phyloP scores from a whole-genome alignment of 345 rosid genomes.

The Salix caprea region DNA sequence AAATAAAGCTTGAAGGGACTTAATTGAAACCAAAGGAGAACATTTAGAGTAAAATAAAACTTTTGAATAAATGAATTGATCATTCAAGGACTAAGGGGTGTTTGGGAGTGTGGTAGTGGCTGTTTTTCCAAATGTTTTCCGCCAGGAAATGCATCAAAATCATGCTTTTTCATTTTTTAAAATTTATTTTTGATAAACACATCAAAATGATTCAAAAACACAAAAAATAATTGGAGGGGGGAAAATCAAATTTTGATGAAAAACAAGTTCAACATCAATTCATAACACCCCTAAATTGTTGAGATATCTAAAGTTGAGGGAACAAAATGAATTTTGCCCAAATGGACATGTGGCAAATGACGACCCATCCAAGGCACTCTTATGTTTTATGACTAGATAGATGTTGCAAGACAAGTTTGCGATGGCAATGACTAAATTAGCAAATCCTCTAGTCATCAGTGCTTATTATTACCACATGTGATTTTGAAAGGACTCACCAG shows the following conservation, averaged over 20 bases:
- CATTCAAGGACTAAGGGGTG: not conserved
- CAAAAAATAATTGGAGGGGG: too few relatives aligned
- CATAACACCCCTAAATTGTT: not conserved
- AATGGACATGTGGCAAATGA: not conserved
- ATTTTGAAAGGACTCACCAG: constrained; percentile 47
- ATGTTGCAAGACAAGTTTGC: not conserved
- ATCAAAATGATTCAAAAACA: too few relatives aligned
- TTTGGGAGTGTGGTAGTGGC: too few relatives aligned
- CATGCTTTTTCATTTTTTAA: too few relatives aligned
- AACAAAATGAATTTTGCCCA: not conserved
- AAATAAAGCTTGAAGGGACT: not conserved
- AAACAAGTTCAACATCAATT: too few relatives aligned
- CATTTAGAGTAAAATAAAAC: not conserved
- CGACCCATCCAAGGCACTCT: not conserved
- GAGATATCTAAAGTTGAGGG: not conserved
- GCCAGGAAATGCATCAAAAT: too few relatives aligned
- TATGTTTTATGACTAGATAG: not conserved
- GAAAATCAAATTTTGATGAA: too few relatives aligned
- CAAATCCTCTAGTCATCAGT: not conserved
- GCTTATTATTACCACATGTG: not conserved
- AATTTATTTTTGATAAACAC: too few relatives aligned
- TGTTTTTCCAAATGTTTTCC: too few relatives aligned
- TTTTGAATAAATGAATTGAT: not conserved
- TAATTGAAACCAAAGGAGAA: not conserved
- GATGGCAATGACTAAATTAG: not conserved